Evolutionary conservation across 345 rosid species (phyloP).

Genomic region (Acer saccharum): DNA sequence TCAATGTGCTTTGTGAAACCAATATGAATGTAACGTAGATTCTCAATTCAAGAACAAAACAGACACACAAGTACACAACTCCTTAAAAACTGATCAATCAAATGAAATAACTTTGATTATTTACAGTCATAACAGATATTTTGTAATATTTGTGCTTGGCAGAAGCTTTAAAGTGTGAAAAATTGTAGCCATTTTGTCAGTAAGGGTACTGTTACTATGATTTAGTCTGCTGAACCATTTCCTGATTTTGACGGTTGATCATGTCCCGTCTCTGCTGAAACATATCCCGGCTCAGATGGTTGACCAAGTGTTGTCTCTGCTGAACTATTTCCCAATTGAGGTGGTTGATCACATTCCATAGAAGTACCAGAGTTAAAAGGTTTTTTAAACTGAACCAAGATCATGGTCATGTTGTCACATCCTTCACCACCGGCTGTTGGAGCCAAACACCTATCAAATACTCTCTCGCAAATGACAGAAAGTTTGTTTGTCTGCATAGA

Average conservation of each 20-base stretch:
- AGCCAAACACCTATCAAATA: conserved; percentile 83
- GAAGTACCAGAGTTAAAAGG: conserved; percentile 18
- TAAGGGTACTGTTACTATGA: conserved; percentile 3
- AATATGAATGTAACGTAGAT: not conserved
- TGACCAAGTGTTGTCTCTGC: not conserved
- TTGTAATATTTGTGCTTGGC: conserved; percentile 17
- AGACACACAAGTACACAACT: conserved; percentile 1
- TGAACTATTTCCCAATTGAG: not conserved
- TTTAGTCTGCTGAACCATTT: not conserved
- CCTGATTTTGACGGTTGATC: not conserved
- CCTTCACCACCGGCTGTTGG: conserved; percentile 88
- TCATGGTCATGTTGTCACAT: conserved; percentile 98
- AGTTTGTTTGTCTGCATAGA: conserved; percentile 76
- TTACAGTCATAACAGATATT: conserved; percentile 15
- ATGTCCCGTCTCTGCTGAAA: not conserved
- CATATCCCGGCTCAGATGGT: not conserved
- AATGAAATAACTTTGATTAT: conserved; percentile 19
- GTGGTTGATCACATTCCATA: not conserved
- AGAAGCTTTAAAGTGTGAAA: not conserved
- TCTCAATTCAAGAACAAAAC: conserved; percentile 2
- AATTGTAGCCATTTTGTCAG: not conserved
- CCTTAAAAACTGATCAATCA: not conserved
- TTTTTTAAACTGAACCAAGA: conserved; percentile 79
- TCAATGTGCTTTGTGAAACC: no score
- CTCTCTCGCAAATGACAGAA: conserved; percentile 76